Evolutionary conservation across 257 asterid species (phyloP).

Genomic region (Lavandula angustifolia): DNA sequence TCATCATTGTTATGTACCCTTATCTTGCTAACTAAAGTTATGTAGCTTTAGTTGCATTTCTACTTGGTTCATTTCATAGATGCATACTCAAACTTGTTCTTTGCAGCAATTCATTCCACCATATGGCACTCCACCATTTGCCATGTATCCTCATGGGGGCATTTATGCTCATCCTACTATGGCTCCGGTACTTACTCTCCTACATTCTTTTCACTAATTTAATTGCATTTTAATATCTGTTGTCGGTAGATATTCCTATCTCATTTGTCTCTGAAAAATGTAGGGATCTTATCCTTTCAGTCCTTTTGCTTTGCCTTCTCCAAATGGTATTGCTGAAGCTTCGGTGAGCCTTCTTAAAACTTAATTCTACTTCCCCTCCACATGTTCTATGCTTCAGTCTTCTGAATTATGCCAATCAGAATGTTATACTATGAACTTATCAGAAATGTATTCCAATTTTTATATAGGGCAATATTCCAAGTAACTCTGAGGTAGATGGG

Average conservation of each 20-base stretch:
- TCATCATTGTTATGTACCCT: not conserved
- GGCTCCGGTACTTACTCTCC: slow-evolving; percentile 64
- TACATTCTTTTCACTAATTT: slow-evolving; percentile 5
- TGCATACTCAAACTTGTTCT: slow-evolving; percentile 24
- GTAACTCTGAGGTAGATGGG: slow-evolving; percentile 69
- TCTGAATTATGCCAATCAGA: slow-evolving; percentile 17
- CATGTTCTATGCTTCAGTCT: not conserved
- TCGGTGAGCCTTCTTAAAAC: slow-evolving; percentile 56
- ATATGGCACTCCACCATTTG: slow-evolving; percentile 94
- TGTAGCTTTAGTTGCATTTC: slow-evolving; percentile 10
- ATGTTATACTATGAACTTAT: slow-evolving; percentile 32
- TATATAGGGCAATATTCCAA: slow-evolving; percentile 58
- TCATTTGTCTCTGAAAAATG: slow-evolving; percentile 19
- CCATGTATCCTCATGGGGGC: slow-evolving; percentile 97
- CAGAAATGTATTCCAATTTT: slow-evolving; percentile 16
- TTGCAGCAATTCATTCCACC: slow-evolving; percentile 93
- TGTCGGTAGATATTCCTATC: slow-evolving; percentile 23
- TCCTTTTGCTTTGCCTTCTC: slow-evolving; percentile 86
- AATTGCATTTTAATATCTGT: slow-evolving; percentile 4
- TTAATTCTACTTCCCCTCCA: not conserved
- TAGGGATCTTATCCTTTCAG: slow-evolving; percentile 92
- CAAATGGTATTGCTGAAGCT: slow-evolving; percentile 81
- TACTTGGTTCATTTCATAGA: slow-evolving; percentile 6
- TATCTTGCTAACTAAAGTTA: slow-evolving; percentile 9
- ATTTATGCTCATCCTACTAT: slow-evolving; percentile 93